Evolutionary conservation across 306 rosid species (phyloP).

Genomic region (Adenanthera pavonina): DNA sequence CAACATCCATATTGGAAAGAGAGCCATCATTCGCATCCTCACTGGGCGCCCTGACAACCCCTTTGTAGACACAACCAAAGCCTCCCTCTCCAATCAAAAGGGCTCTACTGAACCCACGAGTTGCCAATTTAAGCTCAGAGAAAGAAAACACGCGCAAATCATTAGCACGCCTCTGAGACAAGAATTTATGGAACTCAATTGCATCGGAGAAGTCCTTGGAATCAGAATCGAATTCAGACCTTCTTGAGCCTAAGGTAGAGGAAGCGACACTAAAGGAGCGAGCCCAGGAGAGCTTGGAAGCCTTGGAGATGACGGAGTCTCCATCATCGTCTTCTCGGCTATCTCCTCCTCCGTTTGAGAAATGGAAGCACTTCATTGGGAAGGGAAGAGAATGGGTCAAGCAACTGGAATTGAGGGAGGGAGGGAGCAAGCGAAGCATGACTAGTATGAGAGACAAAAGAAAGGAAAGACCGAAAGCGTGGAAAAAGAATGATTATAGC

Average conservation of each 20-base stretch:
- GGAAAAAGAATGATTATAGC: neutral
- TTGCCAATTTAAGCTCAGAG: slow-evolving; percentile 79
- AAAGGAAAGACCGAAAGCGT: neutral
- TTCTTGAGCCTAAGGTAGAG: slow-evolving; percentile 62
- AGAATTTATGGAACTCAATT: slow-evolving; percentile 58
- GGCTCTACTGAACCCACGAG: slow-evolving; percentile 72
- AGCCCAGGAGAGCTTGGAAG: slow-evolving; percentile 86
- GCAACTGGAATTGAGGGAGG: neutral
- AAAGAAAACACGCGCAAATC: slow-evolving; percentile 71
- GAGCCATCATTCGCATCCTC: slow-evolving; percentile 1
- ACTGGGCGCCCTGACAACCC: slow-evolving; percentile 42
- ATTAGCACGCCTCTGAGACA: slow-evolving; percentile 73
- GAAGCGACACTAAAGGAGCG: slow-evolving; percentile 92
- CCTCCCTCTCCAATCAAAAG: slow-evolving; percentile 93
- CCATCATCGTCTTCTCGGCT: neutral
- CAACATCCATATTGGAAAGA: slow-evolving; percentile 62
- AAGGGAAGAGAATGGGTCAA: neutral
- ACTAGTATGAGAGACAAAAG: neutral
- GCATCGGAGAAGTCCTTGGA: slow-evolving; percentile 70
- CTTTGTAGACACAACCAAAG: slow-evolving; percentile 86
- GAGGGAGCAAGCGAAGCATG: neutral
- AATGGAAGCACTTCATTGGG: slow-evolving; percentile 87
- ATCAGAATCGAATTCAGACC: slow-evolving; percentile 69
- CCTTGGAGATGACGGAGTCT: slow-evolving; percentile 47
- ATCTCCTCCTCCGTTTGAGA: slow-evolving; percentile 58